Conservation (phyloP, 2,329 filamentous ascomycete genomes). For the Albifimbria verrucaria region DNA sequence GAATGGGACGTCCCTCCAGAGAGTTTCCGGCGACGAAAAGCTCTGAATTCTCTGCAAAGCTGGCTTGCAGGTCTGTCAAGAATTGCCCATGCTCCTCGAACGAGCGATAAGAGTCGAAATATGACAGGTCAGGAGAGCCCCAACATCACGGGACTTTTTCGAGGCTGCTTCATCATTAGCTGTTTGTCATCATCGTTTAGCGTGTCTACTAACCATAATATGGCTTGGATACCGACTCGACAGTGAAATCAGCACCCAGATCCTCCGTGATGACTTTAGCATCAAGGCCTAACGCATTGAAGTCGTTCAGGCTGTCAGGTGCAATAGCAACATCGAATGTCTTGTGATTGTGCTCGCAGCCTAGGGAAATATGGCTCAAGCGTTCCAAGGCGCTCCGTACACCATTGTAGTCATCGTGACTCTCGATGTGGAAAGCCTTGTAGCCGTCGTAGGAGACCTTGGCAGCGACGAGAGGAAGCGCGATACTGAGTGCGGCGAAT, state of each 20-base stretch:
- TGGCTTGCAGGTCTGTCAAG: conserved; percentile 39
- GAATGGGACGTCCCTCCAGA: conserved; percentile 50
- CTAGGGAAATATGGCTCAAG: conserved; percentile 19
- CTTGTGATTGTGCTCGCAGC: conserved; percentile 17
- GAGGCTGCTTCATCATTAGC: conserved; percentile 3
- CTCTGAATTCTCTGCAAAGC: conserved; percentile 41
- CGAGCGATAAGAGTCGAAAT: conserved; percentile 52
- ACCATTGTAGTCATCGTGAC: conserved; percentile 9
- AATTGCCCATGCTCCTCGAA: conserved; percentile 49
- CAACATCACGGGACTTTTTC: neutral
- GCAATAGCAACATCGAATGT: conserved; percentile 22
- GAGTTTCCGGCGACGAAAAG: conserved; percentile 48
- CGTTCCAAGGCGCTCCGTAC: conserved; percentile 11
- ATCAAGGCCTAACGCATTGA: conserved; percentile 19
- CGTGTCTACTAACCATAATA: conserved; percentile 8
- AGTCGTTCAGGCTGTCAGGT: conserved; percentile 15
- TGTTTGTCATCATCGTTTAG: neutral
- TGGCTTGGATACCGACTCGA: conserved; percentile 15
- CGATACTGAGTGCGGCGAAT: conserved; percentile 3
- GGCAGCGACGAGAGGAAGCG: conserved; percentile 10
- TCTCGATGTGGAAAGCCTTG: conserved; percentile 21
- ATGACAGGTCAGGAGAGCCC: conserved; percentile 20
- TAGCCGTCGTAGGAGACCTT: conserved; percentile 21
- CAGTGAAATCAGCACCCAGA: conserved; percentile 19
- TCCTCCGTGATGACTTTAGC: conserved; percentile 17